These are phyloP conservation scores for Candida pseudoglaebosa DNA, from an alignment of 805 yeast genomes.

Conservation along the genomic window DNA sequence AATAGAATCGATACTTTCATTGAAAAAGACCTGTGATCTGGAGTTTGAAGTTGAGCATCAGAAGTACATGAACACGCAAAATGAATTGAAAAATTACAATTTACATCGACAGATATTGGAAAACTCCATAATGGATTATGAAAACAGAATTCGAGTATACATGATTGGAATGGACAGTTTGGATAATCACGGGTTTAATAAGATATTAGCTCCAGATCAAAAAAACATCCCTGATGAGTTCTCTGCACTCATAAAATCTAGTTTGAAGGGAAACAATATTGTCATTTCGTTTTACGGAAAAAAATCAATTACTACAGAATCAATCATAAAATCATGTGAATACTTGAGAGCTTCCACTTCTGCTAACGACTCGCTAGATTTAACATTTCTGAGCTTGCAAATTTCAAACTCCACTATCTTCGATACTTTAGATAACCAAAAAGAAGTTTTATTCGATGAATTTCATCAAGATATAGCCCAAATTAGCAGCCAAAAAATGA, in stretches of 20 bases:
- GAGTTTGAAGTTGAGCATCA: conserved; percentile 15
- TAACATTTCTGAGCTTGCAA: not conserved
- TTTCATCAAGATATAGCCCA: not conserved
- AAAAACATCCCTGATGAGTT: conserved; percentile 18
- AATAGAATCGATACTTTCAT: conserved; percentile 13
- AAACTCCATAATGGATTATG: conserved; percentile 41
- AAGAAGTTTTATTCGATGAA: conserved; percentile 2
- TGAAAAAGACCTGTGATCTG: conserved; percentile 16
- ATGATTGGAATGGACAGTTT: conserved; percentile 8
- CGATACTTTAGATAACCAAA: conserved; percentile 1
- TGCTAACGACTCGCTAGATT: not conserved
- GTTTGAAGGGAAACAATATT: conserved; percentile 11
- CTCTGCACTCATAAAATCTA: conserved; percentile 16
- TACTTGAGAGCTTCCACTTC: not conserved
- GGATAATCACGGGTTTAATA: conserved; percentile 13
- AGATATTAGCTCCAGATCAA: conserved; percentile 10
- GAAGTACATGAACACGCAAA: conserved; percentile 16
- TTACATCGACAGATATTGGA: conserved; percentile 42
- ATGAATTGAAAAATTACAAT: conserved; percentile 31
- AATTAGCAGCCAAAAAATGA: conserved; percentile 4
- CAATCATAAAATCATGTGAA: not conserved
- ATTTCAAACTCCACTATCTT: not conserved
- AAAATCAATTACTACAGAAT: not conserved
- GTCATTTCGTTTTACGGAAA: conserved; percentile 13
- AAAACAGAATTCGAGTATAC: conserved; percentile 24